Conservation (phyloP, 805 yeast genomes). For the Candida coquimbonensis region DNA sequence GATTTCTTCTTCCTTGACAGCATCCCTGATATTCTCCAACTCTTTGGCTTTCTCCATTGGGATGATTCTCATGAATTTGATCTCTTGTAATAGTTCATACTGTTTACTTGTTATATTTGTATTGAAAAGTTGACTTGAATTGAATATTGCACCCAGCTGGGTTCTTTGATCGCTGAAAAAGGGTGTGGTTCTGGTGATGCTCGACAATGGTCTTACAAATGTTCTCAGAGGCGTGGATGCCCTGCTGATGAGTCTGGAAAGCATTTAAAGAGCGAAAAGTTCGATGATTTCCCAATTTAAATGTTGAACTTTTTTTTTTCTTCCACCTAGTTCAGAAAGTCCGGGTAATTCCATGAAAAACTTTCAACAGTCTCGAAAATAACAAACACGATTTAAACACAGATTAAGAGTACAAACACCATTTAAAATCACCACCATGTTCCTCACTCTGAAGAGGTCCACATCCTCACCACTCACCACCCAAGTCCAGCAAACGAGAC, state of each 20-base stretch:
- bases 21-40: conserved; percentile 11
- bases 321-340: no score
- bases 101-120: conserved; percentile 10
- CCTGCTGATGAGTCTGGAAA: not conserved
- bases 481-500: conserved; percentile 11
- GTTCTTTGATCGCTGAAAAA: not conserved
- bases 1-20: conserved; percentile 10
- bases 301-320: not conserved
- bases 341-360: not conserved
- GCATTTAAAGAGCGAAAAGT: not conserved
- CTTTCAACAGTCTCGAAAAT: not conserved
- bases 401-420: no score
- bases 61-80: conserved; percentile 11
- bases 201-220: conserved; percentile 2
- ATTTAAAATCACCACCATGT: no score
- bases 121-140: conserved; percentile 2
- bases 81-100: conserved; percentile 3
- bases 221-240: not conserved
- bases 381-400: not conserved
- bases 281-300: not conserved
- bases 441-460: no score
- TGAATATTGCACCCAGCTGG: conserved; percentile 3
- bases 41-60: conserved; percentile 17
- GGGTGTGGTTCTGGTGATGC: conserved; percentile 1
- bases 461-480: not conserved